Percentiles rank a stretch among this genome's conserved stretches.
phyloP scores from a whole-genome alignment of 2,329 filamentous ascomycete species.

The Nemania bipapillata region DNA sequence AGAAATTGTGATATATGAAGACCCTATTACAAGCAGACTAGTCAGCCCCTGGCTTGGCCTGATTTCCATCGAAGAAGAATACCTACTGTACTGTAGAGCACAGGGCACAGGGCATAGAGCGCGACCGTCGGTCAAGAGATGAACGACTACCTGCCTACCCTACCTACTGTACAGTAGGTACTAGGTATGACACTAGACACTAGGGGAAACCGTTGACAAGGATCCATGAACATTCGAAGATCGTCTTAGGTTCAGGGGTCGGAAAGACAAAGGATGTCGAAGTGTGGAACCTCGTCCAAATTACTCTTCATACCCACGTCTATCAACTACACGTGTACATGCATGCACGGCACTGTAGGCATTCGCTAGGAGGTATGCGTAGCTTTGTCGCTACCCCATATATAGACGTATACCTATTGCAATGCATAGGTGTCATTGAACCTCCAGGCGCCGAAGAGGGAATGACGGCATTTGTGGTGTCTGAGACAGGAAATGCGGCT shows the following conservation, averaged over 20 bases:
- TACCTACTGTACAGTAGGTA: too few species aligned
- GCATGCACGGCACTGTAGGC: slow-evolving; percentile 11
- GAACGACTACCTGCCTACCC: slow-evolving; percentile 12
- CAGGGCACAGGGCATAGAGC: too few species aligned
- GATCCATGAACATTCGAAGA: slow-evolving; percentile 30
- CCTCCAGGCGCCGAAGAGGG: not conserved
- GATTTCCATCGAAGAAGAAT: slow-evolving; percentile 6
- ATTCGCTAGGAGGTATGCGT: not conserved
- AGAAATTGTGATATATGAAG: slow-evolving; percentile 31
- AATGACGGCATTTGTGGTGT: slow-evolving; percentile 28
- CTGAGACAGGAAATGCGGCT: slow-evolving; percentile 30
- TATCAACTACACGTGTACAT: slow-evolving; percentile 33
- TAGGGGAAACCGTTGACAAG: slow-evolving; percentile 19
- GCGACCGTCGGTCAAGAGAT: slow-evolving; percentile 21
- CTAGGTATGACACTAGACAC: not conserved
- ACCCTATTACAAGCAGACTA: slow-evolving; percentile 8
- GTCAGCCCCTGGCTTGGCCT: slow-evolving; percentile 21
- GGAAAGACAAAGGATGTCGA: slow-evolving; percentile 32
- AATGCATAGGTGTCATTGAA: too few species aligned
- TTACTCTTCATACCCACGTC: slow-evolving; percentile 27
- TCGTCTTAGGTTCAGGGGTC: slow-evolving; percentile 34
- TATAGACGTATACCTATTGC: too few species aligned
- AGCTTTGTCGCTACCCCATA: slow-evolving; percentile 7
- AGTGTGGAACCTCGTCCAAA: slow-evolving; percentile 39
- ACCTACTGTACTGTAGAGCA: too few species aligned